Percentiles rank a stretch among this genome's conserved stretches.
phyloP scores from a whole-genome alignment of 2,329 filamentous ascomycete genomes.

The Fusarium chaquense region DNA sequence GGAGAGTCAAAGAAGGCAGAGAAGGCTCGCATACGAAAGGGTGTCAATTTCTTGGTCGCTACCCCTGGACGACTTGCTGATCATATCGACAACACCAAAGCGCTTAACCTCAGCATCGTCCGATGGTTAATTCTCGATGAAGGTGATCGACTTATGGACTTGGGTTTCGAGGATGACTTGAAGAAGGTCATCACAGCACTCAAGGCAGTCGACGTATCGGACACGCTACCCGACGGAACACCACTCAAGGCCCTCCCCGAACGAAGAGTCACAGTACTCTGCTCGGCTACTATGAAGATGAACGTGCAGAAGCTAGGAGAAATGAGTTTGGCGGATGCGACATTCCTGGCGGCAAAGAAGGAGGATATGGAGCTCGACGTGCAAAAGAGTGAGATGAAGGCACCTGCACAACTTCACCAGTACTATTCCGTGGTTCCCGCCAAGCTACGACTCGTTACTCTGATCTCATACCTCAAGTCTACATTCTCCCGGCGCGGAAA shows the following conservation, averaged over 20 bases:
- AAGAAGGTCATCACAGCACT: conserved; percentile 86
- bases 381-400: conserved; percentile 72
- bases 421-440: conserved; percentile 88
- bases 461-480: conserved; percentile 85
- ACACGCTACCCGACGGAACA: conserved; percentile 69
- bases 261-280: conserved; percentile 86
- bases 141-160: conserved; percentile 97
- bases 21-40: conserved; percentile 93
- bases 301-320: conserved; percentile 94
- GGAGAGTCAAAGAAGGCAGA: conserved; percentile 81
- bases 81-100: conserved; percentile 92
- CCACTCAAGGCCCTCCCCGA: conserved; percentile 75
- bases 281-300: conserved; percentile 98
- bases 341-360: conserved; percentile 81
- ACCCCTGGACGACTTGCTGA: conserved; percentile 92
- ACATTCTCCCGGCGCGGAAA: conserved; percentile 89
- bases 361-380: conserved; percentile 60
- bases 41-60: conserved; percentile 94
- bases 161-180: conserved; percentile 95
- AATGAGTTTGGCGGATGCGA: conserved; percentile 92
- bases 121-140: conserved; percentile 96
- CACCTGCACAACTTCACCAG: conserved; percentile 94
- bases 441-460: conserved; percentile 89
- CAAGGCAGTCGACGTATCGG: conserved; percentile 71
- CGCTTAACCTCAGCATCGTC: conserved; percentile 86